Base-by-base conservation (phyloP, 495 filamentous ascomycete genomes). In the Paragyromitra xinjiangensis region DNA sequence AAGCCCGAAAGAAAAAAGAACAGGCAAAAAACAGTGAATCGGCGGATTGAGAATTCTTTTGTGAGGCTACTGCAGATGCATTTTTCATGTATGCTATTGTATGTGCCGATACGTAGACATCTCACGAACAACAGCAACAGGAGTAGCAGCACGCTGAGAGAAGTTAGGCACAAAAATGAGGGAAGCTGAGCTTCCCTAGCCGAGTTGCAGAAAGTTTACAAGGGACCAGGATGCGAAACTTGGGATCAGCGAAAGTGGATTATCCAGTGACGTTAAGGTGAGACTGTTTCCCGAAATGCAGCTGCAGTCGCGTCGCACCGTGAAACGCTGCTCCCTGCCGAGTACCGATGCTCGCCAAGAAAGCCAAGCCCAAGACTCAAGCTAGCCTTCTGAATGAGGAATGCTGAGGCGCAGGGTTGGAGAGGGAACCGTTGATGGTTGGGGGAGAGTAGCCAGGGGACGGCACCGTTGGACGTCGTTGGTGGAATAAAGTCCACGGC, bases 201-300 rank as follows among this genome's bases (percentile, higher is more conserved):
- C 68, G 73, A 71, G 66, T 71, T 63, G 68, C 29, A 34, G 29
- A 34, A 55, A 70, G 72, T 75, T 69, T 64, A 16, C 63, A 73
- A 73, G 62, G 69, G 37, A 61, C 62, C 63, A 73, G 71, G 71
- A 73, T 73, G 62, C 65, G 40, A 67, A 67, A 73, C 53, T 73
- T 73, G 63, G 63, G 71, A 73, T 73, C 71, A 73, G 63, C 63
- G 37, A 73, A 48, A 39, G 39, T 50, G 61, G 62, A 45, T 39
- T 69, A 26, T 68, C 64, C 73, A 75, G 73, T 75, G 65, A 70
- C 69, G 68, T 77, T 73, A 51, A 58, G 50, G 67, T 75, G 72
- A 71, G 73, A 76, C 73, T 64, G 67, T 71, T 76, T 76, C 73
- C 48, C 58, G 73, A 71, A 75, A 76, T 77, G 74, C 69, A 77